Conservation (phyloP, 2,329 filamentous ascomycete genomes). For the Alternaria gansuensis region DNA sequence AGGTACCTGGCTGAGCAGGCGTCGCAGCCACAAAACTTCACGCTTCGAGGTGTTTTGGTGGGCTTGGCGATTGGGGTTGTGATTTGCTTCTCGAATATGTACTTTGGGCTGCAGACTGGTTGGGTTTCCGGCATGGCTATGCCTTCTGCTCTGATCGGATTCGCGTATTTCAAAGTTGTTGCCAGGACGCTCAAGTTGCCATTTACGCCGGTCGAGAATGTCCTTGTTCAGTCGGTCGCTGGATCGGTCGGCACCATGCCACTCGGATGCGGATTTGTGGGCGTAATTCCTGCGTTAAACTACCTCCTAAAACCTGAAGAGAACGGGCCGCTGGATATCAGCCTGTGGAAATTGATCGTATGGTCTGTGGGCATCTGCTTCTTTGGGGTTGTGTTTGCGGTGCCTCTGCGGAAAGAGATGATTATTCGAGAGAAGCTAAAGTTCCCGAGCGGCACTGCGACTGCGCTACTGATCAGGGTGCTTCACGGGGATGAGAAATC, state of each 20-base stretch:
- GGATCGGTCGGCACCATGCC: slow-evolving; percentile 97
- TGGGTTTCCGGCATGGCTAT: slow-evolving; percentile 93
- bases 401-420: slow-evolving; percentile 87
- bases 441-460: slow-evolving; percentile 95
- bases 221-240: slow-evolving; percentile 93
- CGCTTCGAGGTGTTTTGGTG: slow-evolving; percentile 77
- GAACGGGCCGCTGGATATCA: slow-evolving; percentile 76
- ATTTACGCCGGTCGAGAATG: slow-evolving; percentile 95
- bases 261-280: slow-evolving; percentile 92
- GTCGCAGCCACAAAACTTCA: slow-evolving; percentile 74
- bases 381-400: slow-evolving; percentile 96
- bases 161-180: slow-evolving; percentile 87
- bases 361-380: slow-evolving; percentile 95
- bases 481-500: slow-evolving; percentile 71
- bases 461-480: slow-evolving; percentile 89
- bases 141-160: slow-evolving; percentile 93
- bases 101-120: slow-evolving; percentile 94
- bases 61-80: slow-evolving; percentile 86
- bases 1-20: slow-evolving; percentile 46
- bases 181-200: slow-evolving; percentile 76
- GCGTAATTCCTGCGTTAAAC: slow-evolving; percentile 91
- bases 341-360: slow-evolving; percentile 78
- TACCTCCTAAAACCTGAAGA: slow-evolving; percentile 82
- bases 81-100: slow-evolving; percentile 97
- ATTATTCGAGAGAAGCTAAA: slow-evolving; percentile 91